Percentiles rank a stretch among this genome's conserved stretches.
phyloP scores from a whole-genome alignment of 1,284 basidiomycete species.

The Bjerkandera adusta region DNA sequence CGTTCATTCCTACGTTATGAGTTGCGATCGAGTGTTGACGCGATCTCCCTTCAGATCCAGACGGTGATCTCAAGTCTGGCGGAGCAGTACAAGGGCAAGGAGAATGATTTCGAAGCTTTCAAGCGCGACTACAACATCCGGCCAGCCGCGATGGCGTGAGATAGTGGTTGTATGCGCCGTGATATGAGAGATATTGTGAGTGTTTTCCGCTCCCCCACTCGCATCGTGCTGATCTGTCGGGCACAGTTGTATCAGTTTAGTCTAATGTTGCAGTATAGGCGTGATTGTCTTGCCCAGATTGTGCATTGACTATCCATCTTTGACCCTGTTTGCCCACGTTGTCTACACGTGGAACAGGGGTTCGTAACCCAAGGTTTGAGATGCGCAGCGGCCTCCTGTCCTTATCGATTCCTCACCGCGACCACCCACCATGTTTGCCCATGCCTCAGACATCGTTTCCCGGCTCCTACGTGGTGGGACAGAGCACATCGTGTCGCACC shows the following conservation, averaged over 20 bases:
- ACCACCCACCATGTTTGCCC: not conserved
- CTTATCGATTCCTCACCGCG: not conserved
- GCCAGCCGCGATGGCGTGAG: slow-evolving; percentile 38
- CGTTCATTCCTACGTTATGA: not conserved
- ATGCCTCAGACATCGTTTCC: not conserved
- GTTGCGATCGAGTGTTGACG: not conserved
- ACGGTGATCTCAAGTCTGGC: slow-evolving; percentile 75
- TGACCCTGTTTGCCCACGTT: not conserved
- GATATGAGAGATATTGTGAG: no score
- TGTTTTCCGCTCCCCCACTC: no score
- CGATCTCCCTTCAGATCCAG: slow-evolving; percentile 55
- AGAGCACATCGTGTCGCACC: slow-evolving; percentile 22
- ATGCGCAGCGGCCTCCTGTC: not conserved
- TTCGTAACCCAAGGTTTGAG: slow-evolving; percentile 2
- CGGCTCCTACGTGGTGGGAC: slow-evolving; percentile 6
- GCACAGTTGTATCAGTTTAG: no score
- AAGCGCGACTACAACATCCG: slow-evolving; percentile 83
- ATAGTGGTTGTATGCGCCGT: no score
- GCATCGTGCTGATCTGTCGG: no score
- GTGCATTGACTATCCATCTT: no score
- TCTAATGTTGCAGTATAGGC: no score
- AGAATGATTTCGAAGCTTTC: slow-evolving; percentile 82
- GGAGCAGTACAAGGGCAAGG: slow-evolving; percentile 86
- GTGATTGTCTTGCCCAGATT: no score
- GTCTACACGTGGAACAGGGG: slow-evolving; percentile 1